These are phyloP conservation scores for Beauveria pseudobassiana DNA, from an alignment of 2,329 filamentous ascomycete species.

Conservation along the genomic window DNA sequence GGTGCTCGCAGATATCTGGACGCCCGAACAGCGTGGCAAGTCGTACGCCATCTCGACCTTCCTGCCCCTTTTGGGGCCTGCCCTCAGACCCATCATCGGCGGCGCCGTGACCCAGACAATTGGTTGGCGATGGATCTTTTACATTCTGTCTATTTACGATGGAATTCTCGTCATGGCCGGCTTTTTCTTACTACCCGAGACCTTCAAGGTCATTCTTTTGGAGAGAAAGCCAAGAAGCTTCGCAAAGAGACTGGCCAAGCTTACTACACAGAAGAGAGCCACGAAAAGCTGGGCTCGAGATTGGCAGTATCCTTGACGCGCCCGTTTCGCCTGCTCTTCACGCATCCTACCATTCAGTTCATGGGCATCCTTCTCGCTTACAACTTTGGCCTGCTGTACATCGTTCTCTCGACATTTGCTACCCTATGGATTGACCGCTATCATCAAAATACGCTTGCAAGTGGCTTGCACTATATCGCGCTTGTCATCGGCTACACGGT, in stretches of 20 bases:
- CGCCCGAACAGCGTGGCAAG: slow-evolving; percentile 27
- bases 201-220: slow-evolving; percentile 57
- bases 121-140: slow-evolving; percentile 66
- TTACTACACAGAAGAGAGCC: background rate
- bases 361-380: slow-evolving; percentile 38
- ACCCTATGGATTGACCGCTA: slow-evolving; percentile 40
- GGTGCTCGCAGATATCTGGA: slow-evolving; percentile 30
- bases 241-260: background rate
- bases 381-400: slow-evolving; percentile 42
- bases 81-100: slow-evolving; percentile 59
- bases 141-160: slow-evolving; percentile 51
- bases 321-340: slow-evolving; percentile 28
- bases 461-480: slow-evolving; percentile 44
- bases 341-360: slow-evolving; percentile 39
- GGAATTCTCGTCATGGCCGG: slow-evolving; percentile 46
- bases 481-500: slow-evolving; percentile 36
- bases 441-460: slow-evolving; percentile 32
- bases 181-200: slow-evolving; percentile 45
- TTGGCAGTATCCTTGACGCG: background rate
- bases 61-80: slow-evolving; percentile 46
- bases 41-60: slow-evolving; percentile 25
- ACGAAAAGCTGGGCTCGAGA: background rate
- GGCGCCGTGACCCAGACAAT: slow-evolving; percentile 56
- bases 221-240: background rate
- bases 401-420: slow-evolving; percentile 47